Evolutionary conservation across 75 land plant genomes (phyloP), one percentile per base, ranked within the genome.

Genomic region (Pinus tabuliformis): DNA sequence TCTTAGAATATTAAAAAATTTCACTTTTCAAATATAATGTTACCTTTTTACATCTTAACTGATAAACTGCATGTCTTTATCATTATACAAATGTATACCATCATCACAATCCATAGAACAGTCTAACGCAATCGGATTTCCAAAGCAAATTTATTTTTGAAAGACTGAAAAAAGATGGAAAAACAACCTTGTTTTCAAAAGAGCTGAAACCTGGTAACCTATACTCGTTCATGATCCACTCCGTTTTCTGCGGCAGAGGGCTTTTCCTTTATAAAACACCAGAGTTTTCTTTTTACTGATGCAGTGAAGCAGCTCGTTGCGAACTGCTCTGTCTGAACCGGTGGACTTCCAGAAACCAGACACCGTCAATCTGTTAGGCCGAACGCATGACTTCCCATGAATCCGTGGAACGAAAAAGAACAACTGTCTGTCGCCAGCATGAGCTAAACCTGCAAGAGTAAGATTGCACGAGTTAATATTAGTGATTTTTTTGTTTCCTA

Each of bases 191-290:
- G 1, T 8, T 5, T 42, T 8, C 0, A 9, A n/a, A 58, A 58
- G 59, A 58, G 17, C 6, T 20, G 4, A 20, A 0, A 17, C 18
- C 59, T 70, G 71, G 71, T 15, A 73, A 57, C 6, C 3, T 39
- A n/a, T 73, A 73, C 22, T 73, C 75, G 16, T 73, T 39, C 75
- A 73, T 42, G 13, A 73, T 73, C 75, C 75, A 73, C 6, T 54
- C 57, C 15, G 64, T 73, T 1, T 16, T 73, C 6, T 73, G 5
- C 49, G 66, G 6, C 17, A 5, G 2, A 9, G 64, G 12, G 75
- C 1, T 39, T 42, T 30, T 15, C 75, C 75, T 24, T 4, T 39
- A 54, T 73, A 73, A 57, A 73, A 73, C 18, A 73, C 75, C 5
- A 73, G 57, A 26, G 75, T 73, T 54, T 73, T 73, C 65, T 21